A percentile compares a stretch with the other conserved stretches of the same genome.
Conservation (phyloP, 345 rosid species). For the Crucihimalaya himalaica region DNA sequence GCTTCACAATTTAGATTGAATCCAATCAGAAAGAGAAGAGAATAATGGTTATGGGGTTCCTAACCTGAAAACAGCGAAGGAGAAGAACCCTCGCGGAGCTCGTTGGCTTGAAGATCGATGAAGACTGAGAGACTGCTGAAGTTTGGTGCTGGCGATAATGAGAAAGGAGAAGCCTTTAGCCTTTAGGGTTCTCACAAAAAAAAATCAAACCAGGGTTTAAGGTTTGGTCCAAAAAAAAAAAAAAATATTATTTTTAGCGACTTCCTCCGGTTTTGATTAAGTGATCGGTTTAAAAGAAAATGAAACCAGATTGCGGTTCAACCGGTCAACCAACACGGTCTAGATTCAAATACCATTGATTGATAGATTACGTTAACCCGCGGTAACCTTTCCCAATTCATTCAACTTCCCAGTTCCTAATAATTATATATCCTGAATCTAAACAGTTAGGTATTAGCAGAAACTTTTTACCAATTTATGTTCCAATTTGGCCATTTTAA, state of each 20-base stretch:
- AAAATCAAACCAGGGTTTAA: constrained; percentile 16
- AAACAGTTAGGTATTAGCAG: too few relatives aligned
- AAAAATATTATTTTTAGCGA: too few relatives aligned
- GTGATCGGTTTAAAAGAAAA: background rate
- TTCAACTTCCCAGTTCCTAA: too few relatives aligned
- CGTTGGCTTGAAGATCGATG: constrained; percentile 20
- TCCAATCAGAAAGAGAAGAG: background rate
- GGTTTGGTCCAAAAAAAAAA: constrained; percentile 10
- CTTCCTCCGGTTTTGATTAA: constrained; percentile 6
- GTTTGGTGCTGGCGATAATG: constrained; percentile 23
- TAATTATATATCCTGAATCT: too few relatives aligned
- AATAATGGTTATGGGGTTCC: background rate
- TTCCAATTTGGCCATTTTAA: too few relatives aligned
- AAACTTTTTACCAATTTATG: too few relatives aligned
- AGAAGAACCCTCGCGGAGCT: background rate
- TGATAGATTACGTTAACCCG: too few relatives aligned
- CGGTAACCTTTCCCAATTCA: too few relatives aligned
- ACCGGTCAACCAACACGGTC: background rate
- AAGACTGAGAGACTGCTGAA: background rate
- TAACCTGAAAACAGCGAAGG: constrained; percentile 28
- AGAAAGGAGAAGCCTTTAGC: constrained; percentile 19
- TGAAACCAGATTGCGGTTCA: background rate
- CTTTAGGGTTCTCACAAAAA: constrained; percentile 15
- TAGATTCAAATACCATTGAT: background rate
- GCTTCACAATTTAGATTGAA: constrained; percentile 18